Percentiles rank a stretch among this genome's conserved stretches.
Conservation (phyloP, 2,329 filamentous ascomycete genomes). For the Zalaria sp. region DNA sequence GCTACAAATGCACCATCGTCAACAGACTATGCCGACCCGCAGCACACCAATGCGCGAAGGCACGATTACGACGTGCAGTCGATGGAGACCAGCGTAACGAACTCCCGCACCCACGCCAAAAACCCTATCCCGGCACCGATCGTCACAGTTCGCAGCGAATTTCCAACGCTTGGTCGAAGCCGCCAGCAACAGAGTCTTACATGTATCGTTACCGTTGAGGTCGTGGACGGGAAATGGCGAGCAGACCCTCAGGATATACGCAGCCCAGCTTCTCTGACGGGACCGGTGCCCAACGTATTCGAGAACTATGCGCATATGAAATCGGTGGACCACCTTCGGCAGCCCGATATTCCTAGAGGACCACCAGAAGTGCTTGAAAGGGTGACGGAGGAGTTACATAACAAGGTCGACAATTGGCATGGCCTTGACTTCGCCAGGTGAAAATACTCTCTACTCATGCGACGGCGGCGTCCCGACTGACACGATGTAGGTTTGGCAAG, state of each 20-base stretch:
- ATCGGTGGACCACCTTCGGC: constrained; percentile 1
- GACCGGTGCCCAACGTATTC: constrained; percentile 14
- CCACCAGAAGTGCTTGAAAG: constrained; percentile 62
- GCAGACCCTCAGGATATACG: constrained; percentile 68
- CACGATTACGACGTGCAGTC: constrained; percentile 95
- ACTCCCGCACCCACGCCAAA: constrained; percentile 52
- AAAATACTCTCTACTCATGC: constrained; percentile 15
- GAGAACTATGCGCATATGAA: constrained; percentile 2
- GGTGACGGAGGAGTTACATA: constrained; percentile 71
- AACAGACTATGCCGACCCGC: constrained; percentile 60
- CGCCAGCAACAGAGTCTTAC: constrained; percentile 91
- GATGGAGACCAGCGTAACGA: constrained; percentile 76
- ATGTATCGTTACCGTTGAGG: constrained; percentile 86
- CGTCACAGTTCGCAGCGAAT: constrained; percentile 93
- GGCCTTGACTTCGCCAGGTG: constrained; percentile 78
- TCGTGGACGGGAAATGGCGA: constrained; percentile 82
- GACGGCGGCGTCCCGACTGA: neutral
- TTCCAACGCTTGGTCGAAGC: constrained; percentile 82
- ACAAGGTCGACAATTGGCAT: constrained; percentile 96
- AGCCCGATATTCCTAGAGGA: constrained; percentile 4
- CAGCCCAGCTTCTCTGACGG: constrained; percentile 32
- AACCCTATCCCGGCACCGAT: constrained; percentile 84
- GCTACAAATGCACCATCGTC: constrained; percentile 59
- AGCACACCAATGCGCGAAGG: constrained; percentile 52
- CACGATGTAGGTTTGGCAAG: constrained; percentile 62